Percentiles rank a stretch among this genome's conserved stretches.
Evolutionary conservation across 495 filamentous ascomycete species (phyloP).

Genomic region (Evernia prunastri): DNA sequence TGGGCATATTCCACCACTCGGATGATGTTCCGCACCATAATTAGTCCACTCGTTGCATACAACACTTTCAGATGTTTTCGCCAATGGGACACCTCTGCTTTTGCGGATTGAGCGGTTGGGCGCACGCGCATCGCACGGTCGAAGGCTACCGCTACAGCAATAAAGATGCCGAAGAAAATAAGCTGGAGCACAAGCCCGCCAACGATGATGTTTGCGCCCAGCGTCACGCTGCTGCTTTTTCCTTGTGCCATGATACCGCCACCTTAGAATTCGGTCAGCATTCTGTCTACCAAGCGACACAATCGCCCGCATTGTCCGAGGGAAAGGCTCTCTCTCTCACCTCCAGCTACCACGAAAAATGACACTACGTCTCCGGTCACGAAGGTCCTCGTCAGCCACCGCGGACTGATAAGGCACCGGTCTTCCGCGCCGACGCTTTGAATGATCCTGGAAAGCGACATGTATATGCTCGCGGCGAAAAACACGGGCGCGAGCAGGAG

Average conservation of each 20-base stretch:
- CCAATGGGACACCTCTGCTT: constrained; percentile 37
- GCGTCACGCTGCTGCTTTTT: constrained; percentile 13
- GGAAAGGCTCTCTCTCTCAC: constrained; percentile 25
- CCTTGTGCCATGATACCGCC: not conserved
- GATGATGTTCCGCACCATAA: constrained; percentile 55
- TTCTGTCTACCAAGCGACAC: not conserved
- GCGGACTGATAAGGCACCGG: constrained; percentile 35
- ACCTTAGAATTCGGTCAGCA: not conserved
- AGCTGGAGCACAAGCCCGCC: constrained; percentile 45
- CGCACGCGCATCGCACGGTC: constrained; percentile 30
- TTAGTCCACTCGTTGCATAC: constrained; percentile 46
- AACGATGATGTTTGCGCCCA: constrained; percentile 46
- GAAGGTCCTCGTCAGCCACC: constrained; percentile 41
- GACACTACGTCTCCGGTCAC: constrained; percentile 43
- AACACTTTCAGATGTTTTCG: constrained; percentile 44
- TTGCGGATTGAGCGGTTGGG: constrained; percentile 17
- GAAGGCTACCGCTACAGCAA: constrained; percentile 33
- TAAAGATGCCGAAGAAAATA: constrained; percentile 43
- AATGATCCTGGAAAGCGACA: constrained; percentile 28
- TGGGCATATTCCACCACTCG: constrained; percentile 56
- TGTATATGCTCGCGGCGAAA: constrained; percentile 31
- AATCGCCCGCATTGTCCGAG: not conserved
- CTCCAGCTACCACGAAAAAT: constrained; percentile 42
- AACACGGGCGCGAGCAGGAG: constrained; percentile 31
- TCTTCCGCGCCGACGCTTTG: constrained; percentile 30